These are phyloP conservation scores for Rubroboletus pulcherrimus DNA, from an alignment of 768 basidiomycete species.

Conservation along the genomic window DNA sequence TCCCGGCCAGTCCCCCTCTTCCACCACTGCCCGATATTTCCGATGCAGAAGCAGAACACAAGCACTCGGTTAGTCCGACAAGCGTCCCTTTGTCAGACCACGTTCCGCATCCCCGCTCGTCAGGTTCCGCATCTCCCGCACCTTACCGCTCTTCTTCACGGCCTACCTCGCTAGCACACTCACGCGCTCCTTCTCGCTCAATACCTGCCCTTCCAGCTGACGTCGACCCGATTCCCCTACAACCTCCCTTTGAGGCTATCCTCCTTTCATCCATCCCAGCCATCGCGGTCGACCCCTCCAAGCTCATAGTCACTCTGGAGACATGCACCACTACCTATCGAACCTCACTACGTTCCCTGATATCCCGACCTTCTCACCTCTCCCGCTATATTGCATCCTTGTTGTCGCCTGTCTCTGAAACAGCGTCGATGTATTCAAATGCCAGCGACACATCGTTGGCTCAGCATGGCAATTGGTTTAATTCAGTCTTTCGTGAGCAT, in stretches of 20 bases:
- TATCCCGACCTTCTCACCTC: conserved; percentile 65
- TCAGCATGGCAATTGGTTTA: conserved; percentile 35
- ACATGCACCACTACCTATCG: conserved; percentile 64
- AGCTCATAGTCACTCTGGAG: conserved; percentile 68
- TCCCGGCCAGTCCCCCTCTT: conserved; percentile 44
- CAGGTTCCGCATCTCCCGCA: conserved; percentile 26
- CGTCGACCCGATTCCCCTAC: conserved; percentile 41
- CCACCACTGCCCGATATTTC: conserved; percentile 45
- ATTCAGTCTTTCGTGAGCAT: conserved; percentile 56
- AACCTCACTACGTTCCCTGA: conserved; percentile 64
- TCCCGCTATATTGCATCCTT: conserved; percentile 53
- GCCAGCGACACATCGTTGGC: conserved; percentile 35
- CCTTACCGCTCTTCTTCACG: conserved; percentile 38
- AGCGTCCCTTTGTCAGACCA: conserved; percentile 24
- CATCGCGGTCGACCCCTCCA: conserved; percentile 48
- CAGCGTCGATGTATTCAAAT: conserved; percentile 54
- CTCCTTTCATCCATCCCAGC: conserved; percentile 58
- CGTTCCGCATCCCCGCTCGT: conserved; percentile 31
- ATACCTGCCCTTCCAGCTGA: conserved; percentile 50
- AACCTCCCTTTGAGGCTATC: conserved; percentile 61
- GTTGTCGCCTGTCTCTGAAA: conserved; percentile 40
- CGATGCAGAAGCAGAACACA: neutral
- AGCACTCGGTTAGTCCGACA: conserved; percentile 17
- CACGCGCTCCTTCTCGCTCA: conserved; percentile 38
- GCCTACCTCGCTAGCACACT: conserved; percentile 16